Percentiles rank a stretch among this genome's conserved stretches.
phyloP scores from a whole-genome alignment of 1,284 basidiomycete species.

The Hypsizygus ulmarius region DNA sequence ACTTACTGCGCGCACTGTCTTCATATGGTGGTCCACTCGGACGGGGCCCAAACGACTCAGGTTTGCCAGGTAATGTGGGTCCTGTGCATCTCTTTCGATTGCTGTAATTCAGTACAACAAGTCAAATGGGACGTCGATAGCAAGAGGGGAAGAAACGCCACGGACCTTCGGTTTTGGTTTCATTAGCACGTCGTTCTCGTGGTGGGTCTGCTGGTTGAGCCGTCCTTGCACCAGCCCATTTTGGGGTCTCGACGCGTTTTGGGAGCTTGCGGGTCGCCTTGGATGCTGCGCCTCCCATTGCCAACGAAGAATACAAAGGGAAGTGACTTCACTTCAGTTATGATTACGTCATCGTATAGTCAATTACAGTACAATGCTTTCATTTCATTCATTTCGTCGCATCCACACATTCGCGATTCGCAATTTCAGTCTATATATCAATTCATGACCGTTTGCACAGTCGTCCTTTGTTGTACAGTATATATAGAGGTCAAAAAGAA shows the following conservation, averaged over 20 bases:
- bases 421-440: constrained; percentile 29
- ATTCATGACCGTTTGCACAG: constrained; percentile 34
- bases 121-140: not conserved
- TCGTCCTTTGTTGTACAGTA: constrained; percentile 42
- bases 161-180: constrained; percentile 52
- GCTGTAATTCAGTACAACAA: constrained; percentile 36
- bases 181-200: constrained; percentile 41
- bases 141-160: not conserved
- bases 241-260: constrained; percentile 42
- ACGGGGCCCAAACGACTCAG: constrained; percentile 71
- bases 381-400: constrained; percentile 2
- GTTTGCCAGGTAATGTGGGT: constrained; percentile 77
- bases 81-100: constrained; percentile 65
- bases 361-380: not conserved
- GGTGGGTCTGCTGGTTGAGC: constrained; percentile 25
- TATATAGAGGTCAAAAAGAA: constrained; percentile 16
- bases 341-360: constrained; percentile 20
- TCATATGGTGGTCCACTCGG: constrained; percentile 65
- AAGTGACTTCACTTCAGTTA: not conserved
- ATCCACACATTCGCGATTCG: constrained; percentile 11
- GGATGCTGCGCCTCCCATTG: constrained; percentile 71
- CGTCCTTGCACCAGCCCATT: constrained; percentile 54
- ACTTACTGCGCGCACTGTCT: constrained; percentile 54
- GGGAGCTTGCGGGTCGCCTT: constrained; percentile 68
- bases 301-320: not conserved